Percentiles rank a stretch among this genome's conserved stretches.
Evolutionary conservation across 139 green algal species (phyloP).

Genomic region (Closterium sp.): DNA sequence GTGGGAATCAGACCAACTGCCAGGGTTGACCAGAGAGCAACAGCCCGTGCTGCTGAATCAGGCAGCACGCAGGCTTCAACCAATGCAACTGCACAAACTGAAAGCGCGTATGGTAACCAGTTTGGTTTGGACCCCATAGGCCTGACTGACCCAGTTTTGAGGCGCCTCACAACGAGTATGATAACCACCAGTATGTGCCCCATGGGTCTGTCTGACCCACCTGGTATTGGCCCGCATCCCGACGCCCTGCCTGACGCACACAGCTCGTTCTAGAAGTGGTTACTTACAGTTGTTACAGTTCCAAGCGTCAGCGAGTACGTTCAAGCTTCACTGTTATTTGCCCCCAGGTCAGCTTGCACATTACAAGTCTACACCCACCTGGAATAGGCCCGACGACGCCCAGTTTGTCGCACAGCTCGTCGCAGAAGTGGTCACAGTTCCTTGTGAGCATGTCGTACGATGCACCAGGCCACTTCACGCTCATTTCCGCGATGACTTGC

Average conservation of each 20-base stretch:
- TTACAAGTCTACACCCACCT: background rate
- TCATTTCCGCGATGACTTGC: slow-evolving; percentile 43
- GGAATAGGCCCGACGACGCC: slow-evolving; percentile 46
- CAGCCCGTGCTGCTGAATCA: too few relatives aligned
- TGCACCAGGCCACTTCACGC: slow-evolving; percentile 55
- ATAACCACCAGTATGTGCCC: too few relatives aligned
- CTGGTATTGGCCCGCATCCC: slow-evolving; percentile 11
- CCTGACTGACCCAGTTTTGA: too few relatives aligned
- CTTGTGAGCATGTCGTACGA: slow-evolving; percentile 68
- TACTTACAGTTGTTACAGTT: background rate
- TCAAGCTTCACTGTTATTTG: background rate
- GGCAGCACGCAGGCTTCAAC: too few relatives aligned
- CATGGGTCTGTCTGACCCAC: background rate
- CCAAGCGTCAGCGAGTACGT: background rate
- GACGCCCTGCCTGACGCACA: slow-evolving; percentile 50
- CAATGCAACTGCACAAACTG: too few relatives aligned
- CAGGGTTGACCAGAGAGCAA: too few relatives aligned
- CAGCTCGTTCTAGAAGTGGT: slow-evolving; percentile 74
- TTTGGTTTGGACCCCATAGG: too few relatives aligned
- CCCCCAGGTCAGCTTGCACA: background rate
- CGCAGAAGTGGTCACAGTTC: slow-evolving; percentile 83
- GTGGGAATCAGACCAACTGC: too few relatives aligned
- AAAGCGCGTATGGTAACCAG: too few relatives aligned
- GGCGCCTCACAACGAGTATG: too few relatives aligned
- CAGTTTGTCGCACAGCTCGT: slow-evolving; percentile 58